These are phyloP conservation scores for Panicum miliaceum DNA, from an alignment of 176 grass and related monocot genomes.

Conservation along the genomic window DNA sequence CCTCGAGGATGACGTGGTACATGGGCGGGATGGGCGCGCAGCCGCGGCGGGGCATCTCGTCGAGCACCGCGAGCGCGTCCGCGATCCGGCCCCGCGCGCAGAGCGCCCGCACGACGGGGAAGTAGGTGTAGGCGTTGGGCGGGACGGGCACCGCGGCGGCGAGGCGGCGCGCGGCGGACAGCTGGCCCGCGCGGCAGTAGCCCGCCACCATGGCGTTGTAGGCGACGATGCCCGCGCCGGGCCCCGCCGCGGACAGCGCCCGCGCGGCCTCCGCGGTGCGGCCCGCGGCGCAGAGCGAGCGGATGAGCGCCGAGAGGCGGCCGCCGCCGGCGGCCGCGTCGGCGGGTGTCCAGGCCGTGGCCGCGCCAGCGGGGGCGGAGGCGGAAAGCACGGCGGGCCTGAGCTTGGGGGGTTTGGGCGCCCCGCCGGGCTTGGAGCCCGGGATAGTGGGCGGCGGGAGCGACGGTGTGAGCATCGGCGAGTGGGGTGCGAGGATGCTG, in stretches of 20 bases:
- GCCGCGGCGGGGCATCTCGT: conserved; percentile 38
- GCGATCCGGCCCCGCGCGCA: conserved; percentile 50
- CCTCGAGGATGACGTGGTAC: conserved; percentile 66
- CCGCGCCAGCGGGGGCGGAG: not conserved
- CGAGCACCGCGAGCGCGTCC: conserved; percentile 48
- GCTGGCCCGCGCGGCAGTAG: conserved; percentile 49
- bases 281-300: conserved; percentile 45
- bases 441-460: conserved; percentile 41
- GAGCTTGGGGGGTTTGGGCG: not conserved
- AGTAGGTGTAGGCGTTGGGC: conserved; percentile 63
- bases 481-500: not conserved
- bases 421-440: conserved; percentile 19
- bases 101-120: conserved; percentile 56
- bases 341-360: not conserved
- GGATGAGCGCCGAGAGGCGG: conserved; percentile 52
- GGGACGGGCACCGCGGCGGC: conserved; percentile 37
- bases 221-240: conserved; percentile 41
- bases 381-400: not conserved
- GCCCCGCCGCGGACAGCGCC: conserved; percentile 31
- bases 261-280: conserved; percentile 46
- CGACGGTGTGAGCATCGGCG: conserved; percentile 51
- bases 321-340: not conserved
- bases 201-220: conserved; percentile 53
- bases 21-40: conserved; percentile 56
- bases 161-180: conserved; percentile 49